Percentiles rank a stretch among this genome's conserved stretches.
Evolutionary conservation across 257 asterid genomes (phyloP).

Genomic region (Thymus mandschuricus): DNA sequence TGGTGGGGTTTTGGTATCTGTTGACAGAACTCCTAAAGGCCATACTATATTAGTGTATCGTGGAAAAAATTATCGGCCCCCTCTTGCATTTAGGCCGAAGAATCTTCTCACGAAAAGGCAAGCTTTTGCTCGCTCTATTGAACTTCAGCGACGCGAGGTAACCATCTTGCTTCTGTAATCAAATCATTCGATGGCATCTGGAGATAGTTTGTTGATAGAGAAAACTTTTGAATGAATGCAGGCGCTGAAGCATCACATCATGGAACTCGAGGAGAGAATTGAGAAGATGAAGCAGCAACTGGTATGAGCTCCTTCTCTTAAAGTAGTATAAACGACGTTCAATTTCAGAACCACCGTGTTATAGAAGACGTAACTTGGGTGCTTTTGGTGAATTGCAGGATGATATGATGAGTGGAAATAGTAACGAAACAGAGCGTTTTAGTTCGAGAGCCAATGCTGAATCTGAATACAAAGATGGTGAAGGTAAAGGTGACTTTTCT

Average conservation of each 20-base stretch:
- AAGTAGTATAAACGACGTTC: not conserved
- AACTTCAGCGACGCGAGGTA: conserved; percentile 96
- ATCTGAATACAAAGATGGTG: conserved; percentile 27
- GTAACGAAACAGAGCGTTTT: conserved; percentile 30
- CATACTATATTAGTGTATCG: conserved; percentile 74
- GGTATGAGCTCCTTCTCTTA: conserved; percentile 40
- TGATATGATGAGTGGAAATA: conserved; percentile 48
- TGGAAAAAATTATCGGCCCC: conserved; percentile 86
- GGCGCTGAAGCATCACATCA: conserved; percentile 83
- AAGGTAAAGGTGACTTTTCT: not conserved
- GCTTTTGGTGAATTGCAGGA: conserved; percentile 49
- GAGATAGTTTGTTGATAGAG: conserved; percentile 8
- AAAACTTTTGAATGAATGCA: conserved; percentile 32
- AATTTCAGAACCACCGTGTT: not conserved
- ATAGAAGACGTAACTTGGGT: not conserved
- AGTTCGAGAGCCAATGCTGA: no score
- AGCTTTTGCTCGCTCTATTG: conserved; percentile 89
- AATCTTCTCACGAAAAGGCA: conserved; percentile 84
- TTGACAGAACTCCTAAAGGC: conserved; percentile 74
- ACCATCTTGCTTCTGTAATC: not conserved
- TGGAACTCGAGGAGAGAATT: conserved; percentile 64
- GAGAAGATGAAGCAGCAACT: conserved; percentile 67
- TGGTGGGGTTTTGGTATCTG: conserved; percentile 87
- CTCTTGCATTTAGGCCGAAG: conserved; percentile 63
- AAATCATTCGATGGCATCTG: not conserved